phyloP scores from a whole-genome alignment of 2,329 filamentous ascomycete genomes.

The Claviceps humidiphila region DNA sequence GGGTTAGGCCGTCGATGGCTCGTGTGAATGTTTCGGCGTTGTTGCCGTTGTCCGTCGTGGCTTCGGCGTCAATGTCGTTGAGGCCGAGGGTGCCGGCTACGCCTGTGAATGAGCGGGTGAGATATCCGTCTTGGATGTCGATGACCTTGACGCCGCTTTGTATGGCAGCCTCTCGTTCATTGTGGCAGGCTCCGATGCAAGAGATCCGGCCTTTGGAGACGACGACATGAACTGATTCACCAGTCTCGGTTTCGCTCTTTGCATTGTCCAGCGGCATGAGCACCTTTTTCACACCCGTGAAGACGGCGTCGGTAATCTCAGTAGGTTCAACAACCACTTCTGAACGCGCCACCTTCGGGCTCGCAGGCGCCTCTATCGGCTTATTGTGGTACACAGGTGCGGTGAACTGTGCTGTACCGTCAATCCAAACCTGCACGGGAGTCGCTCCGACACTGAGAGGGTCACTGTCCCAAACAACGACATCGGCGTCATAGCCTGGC shows the following conservation, averaged over 20 bases:
- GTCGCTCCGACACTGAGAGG: constrained; percentile 46
- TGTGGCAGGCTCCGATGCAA: constrained; percentile 41
- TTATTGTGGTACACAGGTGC: constrained; percentile 41
- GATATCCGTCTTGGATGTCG: constrained; percentile 41
- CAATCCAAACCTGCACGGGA: constrained; percentile 51
- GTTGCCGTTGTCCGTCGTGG: constrained; percentile 37
- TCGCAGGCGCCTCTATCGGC: constrained; percentile 24
- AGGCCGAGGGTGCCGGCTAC: constrained; percentile 49
- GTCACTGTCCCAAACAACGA: constrained; percentile 51
- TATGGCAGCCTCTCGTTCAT: constrained; percentile 27
- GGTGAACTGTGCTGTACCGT: constrained; percentile 41
- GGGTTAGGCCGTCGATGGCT: constrained; percentile 41
- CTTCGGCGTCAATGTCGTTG: constrained; percentile 48
- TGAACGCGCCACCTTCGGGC: constrained; percentile 26
- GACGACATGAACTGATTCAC: constrained; percentile 31
- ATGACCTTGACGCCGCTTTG: constrained; percentile 25
- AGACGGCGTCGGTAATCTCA: constrained; percentile 29
- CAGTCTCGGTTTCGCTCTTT: constrained; percentile 16
- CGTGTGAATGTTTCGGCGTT: constrained; percentile 38
- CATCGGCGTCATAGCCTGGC: constrained; percentile 46
- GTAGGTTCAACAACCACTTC: constrained; percentile 28
- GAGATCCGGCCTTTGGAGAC: constrained; percentile 38
- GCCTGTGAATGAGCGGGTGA: constrained; percentile 47
- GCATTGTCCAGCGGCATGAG: constrained; percentile 29
- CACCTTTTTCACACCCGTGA: constrained; percentile 42